Conservation (phyloP, 768 basidiomycete genomes). For the Cantharellus cinnabarinus region DNA sequence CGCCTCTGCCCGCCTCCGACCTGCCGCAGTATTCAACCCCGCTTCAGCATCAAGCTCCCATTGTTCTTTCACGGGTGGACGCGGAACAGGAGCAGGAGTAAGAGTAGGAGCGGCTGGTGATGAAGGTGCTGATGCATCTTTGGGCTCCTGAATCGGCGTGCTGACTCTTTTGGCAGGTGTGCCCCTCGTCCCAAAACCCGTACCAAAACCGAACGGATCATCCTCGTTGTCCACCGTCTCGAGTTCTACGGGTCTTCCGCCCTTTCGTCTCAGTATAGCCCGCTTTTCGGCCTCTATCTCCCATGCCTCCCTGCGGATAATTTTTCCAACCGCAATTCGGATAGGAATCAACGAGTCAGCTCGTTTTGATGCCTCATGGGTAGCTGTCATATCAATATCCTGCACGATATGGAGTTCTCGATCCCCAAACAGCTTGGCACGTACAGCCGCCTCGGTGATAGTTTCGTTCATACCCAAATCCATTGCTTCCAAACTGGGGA, state of each 20-base stretch:
- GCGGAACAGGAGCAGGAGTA: neutral
- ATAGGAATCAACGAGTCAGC: neutral
- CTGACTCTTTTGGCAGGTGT: neutral
- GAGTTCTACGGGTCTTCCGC: neutral
- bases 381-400: conserved; percentile 20
- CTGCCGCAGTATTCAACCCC: conserved; percentile 55
- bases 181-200: neutral
- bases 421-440: conserved; percentile 27
- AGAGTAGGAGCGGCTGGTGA: neutral
- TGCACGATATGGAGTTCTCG: conserved; percentile 23
- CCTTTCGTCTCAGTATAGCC: neutral
- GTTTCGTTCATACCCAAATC: conserved; percentile 49
- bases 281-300: conserved; percentile 50
- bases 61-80: conserved; percentile 28
- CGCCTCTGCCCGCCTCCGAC: conserved; percentile 41
- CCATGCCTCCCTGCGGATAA: conserved; percentile 53
- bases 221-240: neutral
- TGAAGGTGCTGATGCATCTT: too few relatives aligned
- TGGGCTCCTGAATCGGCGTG: too few relatives aligned
- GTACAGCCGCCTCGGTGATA: conserved; percentile 25
- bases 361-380: neutral
- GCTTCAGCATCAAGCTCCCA: conserved; percentile 70
- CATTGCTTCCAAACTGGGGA: conserved; percentile 33
- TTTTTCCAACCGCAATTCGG: conserved; percentile 34
- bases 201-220: neutral